Evolutionary conservation across 495 filamentous ascomycete species (phyloP).

Genomic region (Aspergillus taichungensis): DNA sequence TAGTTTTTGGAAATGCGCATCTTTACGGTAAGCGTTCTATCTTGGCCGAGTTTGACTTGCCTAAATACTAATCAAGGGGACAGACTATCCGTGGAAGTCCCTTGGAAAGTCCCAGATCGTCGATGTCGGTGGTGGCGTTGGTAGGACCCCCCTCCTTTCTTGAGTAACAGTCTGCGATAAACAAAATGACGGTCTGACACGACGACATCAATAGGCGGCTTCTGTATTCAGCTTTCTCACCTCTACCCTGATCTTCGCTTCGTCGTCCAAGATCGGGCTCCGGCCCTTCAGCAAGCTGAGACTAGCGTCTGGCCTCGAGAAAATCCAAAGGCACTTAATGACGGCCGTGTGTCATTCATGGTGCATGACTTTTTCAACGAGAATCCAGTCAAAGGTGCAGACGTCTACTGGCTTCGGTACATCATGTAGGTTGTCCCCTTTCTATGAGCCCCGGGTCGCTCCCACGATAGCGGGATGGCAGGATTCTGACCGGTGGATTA

Average conservation of each 20-base stretch:
- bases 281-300: constrained; percentile 19
- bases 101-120: constrained; percentile 26
- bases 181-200: no score
- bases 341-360: constrained; percentile 22
- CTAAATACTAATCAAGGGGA: no score
- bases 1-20: constrained; percentile 21
- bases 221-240: constrained; percentile 1
- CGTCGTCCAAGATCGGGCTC: constrained; percentile 30
- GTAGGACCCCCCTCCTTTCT: no score
- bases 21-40: constrained; percentile 12
- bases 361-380: constrained; percentile 31
- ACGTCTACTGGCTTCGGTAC: constrained; percentile 33
- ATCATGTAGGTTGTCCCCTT: constrained; percentile 17
- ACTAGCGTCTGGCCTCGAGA: constrained; percentile 5
- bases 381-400: constrained; percentile 30
- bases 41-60: no score
- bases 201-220: no score
- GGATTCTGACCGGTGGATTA: neutral
- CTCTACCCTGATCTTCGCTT: constrained; percentile 20
- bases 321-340: neutral
- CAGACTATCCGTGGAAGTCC: constrained; percentile 24
- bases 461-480: no score
- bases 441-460: no score
- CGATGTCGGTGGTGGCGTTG: constrained; percentile 34
- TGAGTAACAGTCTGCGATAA: no score